phyloP scores from a whole-genome alignment of 2,329 filamentous ascomycete genomes.

The Emmonsia crescens region DNA sequence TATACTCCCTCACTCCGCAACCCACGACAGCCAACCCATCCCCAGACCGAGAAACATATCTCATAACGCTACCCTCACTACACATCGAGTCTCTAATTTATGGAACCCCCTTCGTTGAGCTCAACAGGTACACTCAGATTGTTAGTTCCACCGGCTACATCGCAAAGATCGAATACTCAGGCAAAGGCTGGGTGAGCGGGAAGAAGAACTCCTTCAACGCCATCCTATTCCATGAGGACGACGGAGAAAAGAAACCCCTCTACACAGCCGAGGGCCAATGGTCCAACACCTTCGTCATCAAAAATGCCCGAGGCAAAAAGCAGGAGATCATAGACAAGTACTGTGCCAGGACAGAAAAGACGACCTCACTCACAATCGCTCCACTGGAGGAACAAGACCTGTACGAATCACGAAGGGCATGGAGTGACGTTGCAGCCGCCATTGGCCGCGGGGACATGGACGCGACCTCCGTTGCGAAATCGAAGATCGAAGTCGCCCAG shows the following conservation, averaged over 20 bases:
- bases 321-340: slow-evolving; percentile 45
- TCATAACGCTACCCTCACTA: slow-evolving; percentile 81
- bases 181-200: slow-evolving; percentile 87
- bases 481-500: slow-evolving; percentile 82
- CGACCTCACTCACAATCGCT: slow-evolving; percentile 59
- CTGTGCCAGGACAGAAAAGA: slow-evolving; percentile 46
- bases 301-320: slow-evolving; percentile 48
- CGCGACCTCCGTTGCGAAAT: slow-evolving; percentile 64
- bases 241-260: slow-evolving; percentile 58
- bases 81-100: slow-evolving; percentile 87
- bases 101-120: slow-evolving; percentile 69
- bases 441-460: slow-evolving; percentile 81
- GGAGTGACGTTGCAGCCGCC: slow-evolving; percentile 71
- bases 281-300: slow-evolving; percentile 72
- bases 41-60: slow-evolving; percentile 53
- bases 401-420: slow-evolving; percentile 78
- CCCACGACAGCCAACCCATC: slow-evolving; percentile 41
- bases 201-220: slow-evolving; percentile 90
- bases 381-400: slow-evolving; percentile 71
- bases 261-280: slow-evolving; percentile 82
- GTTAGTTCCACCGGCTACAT: slow-evolving; percentile 77
- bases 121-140: slow-evolving; percentile 77
- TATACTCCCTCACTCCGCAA: slow-evolving; percentile 54
- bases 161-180: slow-evolving; percentile 82
- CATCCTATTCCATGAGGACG: slow-evolving; percentile 55